Evolutionary conservation across 108 stramenopile genomes (phyloP).

Genomic region (Pseudonitzschia multiseries): DNA sequence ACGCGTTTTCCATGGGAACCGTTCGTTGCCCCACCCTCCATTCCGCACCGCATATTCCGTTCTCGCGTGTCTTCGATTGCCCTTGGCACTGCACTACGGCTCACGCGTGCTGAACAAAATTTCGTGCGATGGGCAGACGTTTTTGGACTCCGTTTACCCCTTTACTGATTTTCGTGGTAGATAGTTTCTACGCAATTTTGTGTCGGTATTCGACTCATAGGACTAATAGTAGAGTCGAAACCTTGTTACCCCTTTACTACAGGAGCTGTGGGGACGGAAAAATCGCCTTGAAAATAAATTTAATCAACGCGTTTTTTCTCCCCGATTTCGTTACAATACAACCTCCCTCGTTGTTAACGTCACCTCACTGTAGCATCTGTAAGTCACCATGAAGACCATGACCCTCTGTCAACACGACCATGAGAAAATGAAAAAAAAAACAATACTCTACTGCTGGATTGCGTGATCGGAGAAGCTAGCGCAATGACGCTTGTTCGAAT

Average conservation of each 20-base stretch:
- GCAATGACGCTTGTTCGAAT: no score
- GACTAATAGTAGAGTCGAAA: background rate
- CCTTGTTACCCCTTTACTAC: conserved; percentile 7
- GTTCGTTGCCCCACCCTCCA: background rate
- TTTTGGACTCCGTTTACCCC: conserved; percentile 6
- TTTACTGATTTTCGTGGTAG: conserved; percentile 14
- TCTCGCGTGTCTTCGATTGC: background rate
- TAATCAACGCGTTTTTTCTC: background rate
- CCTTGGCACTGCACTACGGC: background rate
- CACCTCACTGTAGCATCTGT: conserved; percentile 12
- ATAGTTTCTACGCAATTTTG: conserved; percentile 1
- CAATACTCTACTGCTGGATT: no score
- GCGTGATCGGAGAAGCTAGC: no score
- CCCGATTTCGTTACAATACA: background rate
- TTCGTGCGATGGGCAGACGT: conserved; percentile 2
- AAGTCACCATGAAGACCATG: conserved; percentile 6
- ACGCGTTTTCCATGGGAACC: background rate
- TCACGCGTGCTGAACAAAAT: background rate
- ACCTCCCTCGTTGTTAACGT: conserved; percentile 9
- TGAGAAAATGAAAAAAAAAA: background rate
- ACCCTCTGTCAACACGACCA: background rate
- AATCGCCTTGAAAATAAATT: background rate
- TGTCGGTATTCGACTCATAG: conserved; percentile 3
- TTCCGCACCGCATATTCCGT: conserved; percentile 16
- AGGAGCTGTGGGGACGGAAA: background rate